These are phyloP conservation scores for Fonsecaea multimorphosa DNA, from an alignment of 2,329 filamentous ascomycete genomes.

Conservation along the genomic window DNA sequence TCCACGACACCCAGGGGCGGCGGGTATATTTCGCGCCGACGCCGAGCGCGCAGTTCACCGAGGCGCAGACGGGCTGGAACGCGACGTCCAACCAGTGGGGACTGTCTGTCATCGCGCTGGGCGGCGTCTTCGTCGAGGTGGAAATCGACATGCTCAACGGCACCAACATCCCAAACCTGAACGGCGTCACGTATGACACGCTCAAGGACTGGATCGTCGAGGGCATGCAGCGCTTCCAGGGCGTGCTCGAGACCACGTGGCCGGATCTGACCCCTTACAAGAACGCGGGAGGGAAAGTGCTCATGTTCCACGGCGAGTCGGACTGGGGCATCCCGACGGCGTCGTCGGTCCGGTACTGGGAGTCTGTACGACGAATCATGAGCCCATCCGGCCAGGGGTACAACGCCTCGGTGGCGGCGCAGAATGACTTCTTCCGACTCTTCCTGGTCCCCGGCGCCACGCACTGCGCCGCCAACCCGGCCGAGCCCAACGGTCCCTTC, in stretches of 20 bases:
- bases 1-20: conserved; percentile 49
- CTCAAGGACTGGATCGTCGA: conserved; percentile 61
- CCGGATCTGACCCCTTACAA: conserved; percentile 61
- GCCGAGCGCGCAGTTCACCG: conserved; percentile 40
- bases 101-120: conserved; percentile 43
- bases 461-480: conserved; percentile 57
- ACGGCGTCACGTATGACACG: conserved; percentile 62
- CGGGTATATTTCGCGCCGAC: conserved; percentile 50
- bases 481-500: conserved; percentile 53
- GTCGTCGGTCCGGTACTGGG: conserved; percentile 62
- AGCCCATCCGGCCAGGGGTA: conserved; percentile 51
- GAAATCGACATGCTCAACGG: conserved; percentile 36
- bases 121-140: conserved; percentile 37
- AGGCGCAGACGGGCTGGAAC: conserved; percentile 41
- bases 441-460: conserved; percentile 62
- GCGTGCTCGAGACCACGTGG: conserved; percentile 60
- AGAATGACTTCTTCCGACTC: conserved; percentile 62
- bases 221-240: conserved; percentile 57
- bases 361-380: conserved; percentile 60
- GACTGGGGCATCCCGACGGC: conserved; percentile 60
- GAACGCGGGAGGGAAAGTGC: conserved; percentile 59
- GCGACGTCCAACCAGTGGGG: conserved; percentile 42
- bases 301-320: conserved; percentile 65
- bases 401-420: conserved; percentile 48
- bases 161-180: conserved; percentile 51